Evolutionary conservation across 176 grass and related monocot species (phyloP).

Genomic region (Triticum aestivum): IWGSC_CS_RefSeq_v2.1 NC_057809.1:526617029-526617528

Average conservation of each 20-base stretch:
- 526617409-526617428: not conserved
- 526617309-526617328: conserved; percentile 44
- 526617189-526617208: not conserved
- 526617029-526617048: not conserved
- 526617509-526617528: not conserved
- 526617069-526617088: not conserved
- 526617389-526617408: not conserved
- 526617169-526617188: not conserved
- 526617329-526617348: conserved; percentile 14
- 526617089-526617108: not conserved
- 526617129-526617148: not conserved
- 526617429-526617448: not conserved
- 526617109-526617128: not conserved
- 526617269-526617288: conserved; percentile 41
- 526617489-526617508: not conserved
- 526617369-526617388: not conserved
- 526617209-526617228: not conserved
- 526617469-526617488: not conserved
- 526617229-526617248: conserved; percentile 38
- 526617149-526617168: not conserved
- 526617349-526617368: not conserved
- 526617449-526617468: not conserved
- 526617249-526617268: conserved; percentile 33
- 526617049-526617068: not conserved
- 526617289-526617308: conserved; percentile 52